These are phyloP conservation scores for Fusarium bactridioides DNA, from an alignment of 2,329 filamentous ascomycete species.

Conservation along the genomic window DNA sequence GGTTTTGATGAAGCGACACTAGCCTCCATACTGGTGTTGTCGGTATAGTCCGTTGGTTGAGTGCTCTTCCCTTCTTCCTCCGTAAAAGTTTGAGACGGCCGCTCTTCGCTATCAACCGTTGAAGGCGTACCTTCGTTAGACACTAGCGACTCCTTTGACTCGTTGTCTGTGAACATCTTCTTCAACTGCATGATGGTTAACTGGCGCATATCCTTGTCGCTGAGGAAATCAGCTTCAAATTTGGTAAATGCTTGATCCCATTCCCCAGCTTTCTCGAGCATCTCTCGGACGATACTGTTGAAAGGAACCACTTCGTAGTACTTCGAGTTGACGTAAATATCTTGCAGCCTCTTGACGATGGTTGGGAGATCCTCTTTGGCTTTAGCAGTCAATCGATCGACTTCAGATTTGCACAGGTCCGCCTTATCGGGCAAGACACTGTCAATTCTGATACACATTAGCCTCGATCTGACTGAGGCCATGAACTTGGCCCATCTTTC, in stretches of 20 bases:
- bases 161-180: slow-evolving; percentile 93
- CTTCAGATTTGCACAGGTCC: slow-evolving; percentile 81
- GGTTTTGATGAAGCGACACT: slow-evolving; percentile 41
- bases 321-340: slow-evolving; percentile 90
- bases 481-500: slow-evolving; percentile 88
- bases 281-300: slow-evolving; percentile 85
- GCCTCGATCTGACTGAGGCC: slow-evolving; percentile 80
- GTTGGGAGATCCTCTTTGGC: slow-evolving; percentile 83
- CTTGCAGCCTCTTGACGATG: slow-evolving; percentile 80
- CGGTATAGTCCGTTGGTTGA: slow-evolving; percentile 52
- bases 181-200: slow-evolving; percentile 91
- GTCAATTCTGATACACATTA: slow-evolving; percentile 90
- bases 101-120: slow-evolving; percentile 59
- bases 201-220: slow-evolving; percentile 94
- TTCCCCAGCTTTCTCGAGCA: slow-evolving; percentile 90
- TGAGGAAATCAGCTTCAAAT: slow-evolving; percentile 93
- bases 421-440: slow-evolving; percentile 88
- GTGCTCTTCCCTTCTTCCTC: slow-evolving; percentile 58
- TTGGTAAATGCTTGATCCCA: slow-evolving; percentile 92
- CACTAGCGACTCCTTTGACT: slow-evolving; percentile 77
- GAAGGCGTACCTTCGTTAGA: slow-evolving; percentile 73
- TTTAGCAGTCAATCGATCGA: slow-evolving; percentile 79
- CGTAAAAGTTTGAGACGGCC: slow-evolving; percentile 53
- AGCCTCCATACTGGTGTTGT: slow-evolving; percentile 45
- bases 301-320: slow-evolving; percentile 98